These are phyloP conservation scores for Hypsizygus marmoreus DNA, from an alignment of 768 basidiomycete species.

Conservation along the genomic window DNA sequence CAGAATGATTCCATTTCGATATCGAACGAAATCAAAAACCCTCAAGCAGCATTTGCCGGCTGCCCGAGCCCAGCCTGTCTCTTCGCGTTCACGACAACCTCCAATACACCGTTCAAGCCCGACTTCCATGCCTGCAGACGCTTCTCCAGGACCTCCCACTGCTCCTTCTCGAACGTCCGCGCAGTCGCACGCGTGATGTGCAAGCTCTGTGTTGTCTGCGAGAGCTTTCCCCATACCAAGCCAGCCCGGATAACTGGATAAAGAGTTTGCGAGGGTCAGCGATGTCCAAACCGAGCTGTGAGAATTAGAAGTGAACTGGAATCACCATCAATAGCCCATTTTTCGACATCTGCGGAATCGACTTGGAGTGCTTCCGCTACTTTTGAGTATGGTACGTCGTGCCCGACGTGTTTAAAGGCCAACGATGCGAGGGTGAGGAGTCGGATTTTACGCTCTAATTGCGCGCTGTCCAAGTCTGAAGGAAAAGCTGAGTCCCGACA, in stretches of 20 bases:
- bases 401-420: constrained; percentile 75
- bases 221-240: constrained; percentile 80
- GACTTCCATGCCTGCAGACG: constrained; percentile 78
- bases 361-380: constrained; percentile 72
- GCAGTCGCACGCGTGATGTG: constrained; percentile 74
- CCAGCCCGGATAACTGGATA: constrained; percentile 79
- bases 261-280: no score
- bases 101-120: constrained; percentile 67
- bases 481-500: constrained; percentile 3
- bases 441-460: constrained; percentile 78
- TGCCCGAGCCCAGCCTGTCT: constrained; percentile 41
- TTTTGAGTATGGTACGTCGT: constrained; percentile 68
- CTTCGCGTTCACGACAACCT: constrained; percentile 64
- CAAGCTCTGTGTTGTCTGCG: constrained; percentile 74
- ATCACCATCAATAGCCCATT: constrained; percentile 86
- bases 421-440: constrained; percentile 76
- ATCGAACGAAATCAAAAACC: constrained; percentile 2
- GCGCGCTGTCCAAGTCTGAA: constrained; percentile 55
- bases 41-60: constrained; percentile 17
- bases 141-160: constrained; percentile 81
- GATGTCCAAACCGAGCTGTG: no score
- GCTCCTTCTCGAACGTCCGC: constrained; percentile 72
- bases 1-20: constrained; percentile 3
- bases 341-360: constrained; percentile 68
- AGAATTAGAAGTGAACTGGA: constrained; percentile 1